Evolutionary conservation across 495 filamentous ascomycete species (phyloP).

Genomic region (Penicillium canescens): DNA sequence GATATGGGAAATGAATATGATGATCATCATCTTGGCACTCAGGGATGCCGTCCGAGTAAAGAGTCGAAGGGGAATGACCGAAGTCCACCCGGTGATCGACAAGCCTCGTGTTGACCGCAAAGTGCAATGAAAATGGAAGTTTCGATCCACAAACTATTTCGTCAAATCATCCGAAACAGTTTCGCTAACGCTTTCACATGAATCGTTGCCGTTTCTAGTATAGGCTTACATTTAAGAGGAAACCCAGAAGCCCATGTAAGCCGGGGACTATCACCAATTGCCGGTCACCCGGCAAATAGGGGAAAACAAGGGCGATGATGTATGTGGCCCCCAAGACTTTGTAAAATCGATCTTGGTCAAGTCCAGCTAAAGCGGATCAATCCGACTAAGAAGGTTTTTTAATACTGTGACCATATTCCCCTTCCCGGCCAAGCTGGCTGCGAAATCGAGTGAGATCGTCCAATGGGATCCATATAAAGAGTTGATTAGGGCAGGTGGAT

Average conservation of each 20-base stretch:
- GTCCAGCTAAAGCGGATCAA: background rate
- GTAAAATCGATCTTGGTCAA: conserved; percentile 1
- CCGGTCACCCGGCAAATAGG: background rate
- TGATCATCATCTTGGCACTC: conserved; percentile 1
- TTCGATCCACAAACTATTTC: background rate
- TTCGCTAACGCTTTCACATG: no score
- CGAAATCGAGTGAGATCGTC: background rate
- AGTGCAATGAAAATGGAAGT: background rate
- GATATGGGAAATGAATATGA: background rate
- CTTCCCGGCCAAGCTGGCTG: background rate
- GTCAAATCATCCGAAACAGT: background rate
- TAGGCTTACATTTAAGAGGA: no score
- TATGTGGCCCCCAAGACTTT: conserved; percentile 5
- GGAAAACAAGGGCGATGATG: background rate
- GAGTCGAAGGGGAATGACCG: background rate
- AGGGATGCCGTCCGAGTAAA: background rate
- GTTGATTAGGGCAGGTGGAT: background rate
- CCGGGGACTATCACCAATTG: background rate
- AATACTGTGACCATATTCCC: background rate
- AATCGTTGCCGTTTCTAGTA: no score
- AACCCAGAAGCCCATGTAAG: no score
- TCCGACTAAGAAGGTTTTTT: background rate
- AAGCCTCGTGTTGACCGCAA: background rate
- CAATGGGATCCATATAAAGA: background rate
- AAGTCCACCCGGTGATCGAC: conserved; percentile 1